Evolutionary conservation across 2,329 filamentous ascomycete genomes (phyloP).

Genomic region (Fusarium sp.): DNA sequence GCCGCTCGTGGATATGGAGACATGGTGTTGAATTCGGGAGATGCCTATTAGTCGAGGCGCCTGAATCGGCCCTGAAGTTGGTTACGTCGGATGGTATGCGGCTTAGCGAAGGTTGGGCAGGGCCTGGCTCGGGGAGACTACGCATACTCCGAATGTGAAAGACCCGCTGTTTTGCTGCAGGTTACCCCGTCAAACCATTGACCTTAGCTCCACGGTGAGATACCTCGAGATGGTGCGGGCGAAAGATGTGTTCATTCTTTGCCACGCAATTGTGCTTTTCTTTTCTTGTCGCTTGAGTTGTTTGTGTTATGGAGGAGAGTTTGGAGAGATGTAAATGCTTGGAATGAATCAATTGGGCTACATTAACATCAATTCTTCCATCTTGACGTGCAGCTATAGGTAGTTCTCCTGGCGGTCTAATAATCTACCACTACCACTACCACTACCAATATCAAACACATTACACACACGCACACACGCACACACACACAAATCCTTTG

Average conservation of each 20-base stretch:
- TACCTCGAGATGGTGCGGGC: slow-evolving; percentile 23
- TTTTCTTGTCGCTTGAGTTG: neutral
- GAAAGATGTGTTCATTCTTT: slow-evolving; percentile 15
- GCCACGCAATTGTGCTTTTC: slow-evolving; percentile 19
- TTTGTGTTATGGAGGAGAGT: neutral
- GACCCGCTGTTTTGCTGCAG: slow-evolving; percentile 19
- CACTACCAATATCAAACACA: too few relatives aligned
- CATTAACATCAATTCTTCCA: neutral
- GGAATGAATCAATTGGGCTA: neutral
- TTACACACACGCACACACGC: neutral
- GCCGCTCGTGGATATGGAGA: slow-evolving; percentile 14
- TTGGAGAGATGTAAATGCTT: neutral
- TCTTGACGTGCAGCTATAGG: neutral
- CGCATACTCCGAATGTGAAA: slow-evolving; percentile 22
- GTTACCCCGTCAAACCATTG: slow-evolving; percentile 22
- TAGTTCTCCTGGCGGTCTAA: slow-evolving; percentile 10
- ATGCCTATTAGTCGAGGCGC: slow-evolving; percentile 28
- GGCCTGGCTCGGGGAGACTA: slow-evolving; percentile 34
- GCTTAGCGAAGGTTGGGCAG: too few relatives aligned
- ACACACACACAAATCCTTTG: neutral
- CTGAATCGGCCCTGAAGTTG: slow-evolving; percentile 20
- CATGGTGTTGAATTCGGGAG: slow-evolving; percentile 15
- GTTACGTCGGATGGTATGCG: slow-evolving; percentile 23
- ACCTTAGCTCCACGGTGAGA: slow-evolving; percentile 30
- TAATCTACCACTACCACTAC: neutral